Conservation (phyloP, 345 rosid genomes). For the Rhizophora mangle region DNA sequence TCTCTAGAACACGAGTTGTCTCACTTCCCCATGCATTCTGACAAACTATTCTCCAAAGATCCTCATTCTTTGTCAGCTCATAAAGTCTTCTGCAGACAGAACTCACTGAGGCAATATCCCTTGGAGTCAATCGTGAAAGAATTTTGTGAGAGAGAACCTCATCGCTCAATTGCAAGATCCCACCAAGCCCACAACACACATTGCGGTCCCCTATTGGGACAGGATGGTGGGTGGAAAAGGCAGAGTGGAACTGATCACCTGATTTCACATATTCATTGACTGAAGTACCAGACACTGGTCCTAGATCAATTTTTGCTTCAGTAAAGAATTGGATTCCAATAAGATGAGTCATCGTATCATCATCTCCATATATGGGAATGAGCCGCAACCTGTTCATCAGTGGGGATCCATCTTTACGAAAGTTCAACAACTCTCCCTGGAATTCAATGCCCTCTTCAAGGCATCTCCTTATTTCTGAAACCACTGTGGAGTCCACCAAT, state of each 20-base stretch:
- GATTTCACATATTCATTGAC: slow-evolving; percentile 52
- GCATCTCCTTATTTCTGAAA: slow-evolving; percentile 77
- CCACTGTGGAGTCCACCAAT: slow-evolving; percentile 65
- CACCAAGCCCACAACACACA: slow-evolving; percentile 60
- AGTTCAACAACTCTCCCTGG: slow-evolving; percentile 82
- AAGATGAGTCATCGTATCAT: slow-evolving; percentile 66
- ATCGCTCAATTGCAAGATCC: slow-evolving; percentile 66
- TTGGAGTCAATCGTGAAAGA: slow-evolving; percentile 71
- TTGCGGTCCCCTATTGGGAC: slow-evolving; percentile 47
- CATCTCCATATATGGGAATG: slow-evolving; percentile 85
- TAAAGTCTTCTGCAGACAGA: slow-evolving; percentile 64
- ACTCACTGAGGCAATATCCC: slow-evolving; percentile 78
- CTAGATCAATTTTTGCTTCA: slow-evolving; percentile 75
- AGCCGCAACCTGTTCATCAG: slow-evolving; percentile 70
- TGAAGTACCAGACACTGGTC: slow-evolving; percentile 58
- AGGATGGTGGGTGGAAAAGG: slow-evolving; percentile 37
- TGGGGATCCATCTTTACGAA: slow-evolving; percentile 82
- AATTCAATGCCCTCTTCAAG: slow-evolving; percentile 78
- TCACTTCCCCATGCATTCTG: slow-evolving; percentile 90
- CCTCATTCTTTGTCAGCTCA: slow-evolving; percentile 74
- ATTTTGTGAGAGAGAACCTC: slow-evolving; percentile 73
- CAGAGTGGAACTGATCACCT: slow-evolving; percentile 37
- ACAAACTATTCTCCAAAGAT: slow-evolving; percentile 85
- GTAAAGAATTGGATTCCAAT: slow-evolving; percentile 86
- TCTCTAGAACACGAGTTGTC: slow-evolving; percentile 68